phyloP scores from a whole-genome alignment of 805 yeast genomes.

The Lipomyces orientalis region DNA sequence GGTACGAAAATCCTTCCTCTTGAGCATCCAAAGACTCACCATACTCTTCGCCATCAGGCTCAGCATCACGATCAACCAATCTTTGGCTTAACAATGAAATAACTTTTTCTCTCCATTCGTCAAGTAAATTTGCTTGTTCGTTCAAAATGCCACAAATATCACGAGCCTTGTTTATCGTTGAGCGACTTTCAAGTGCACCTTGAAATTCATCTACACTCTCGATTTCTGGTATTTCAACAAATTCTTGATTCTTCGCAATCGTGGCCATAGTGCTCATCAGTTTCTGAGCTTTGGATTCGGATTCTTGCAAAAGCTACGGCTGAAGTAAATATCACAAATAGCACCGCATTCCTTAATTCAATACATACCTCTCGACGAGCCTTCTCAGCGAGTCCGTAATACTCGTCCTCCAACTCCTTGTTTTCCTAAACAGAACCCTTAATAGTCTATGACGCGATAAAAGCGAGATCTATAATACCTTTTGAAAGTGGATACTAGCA shows the following conservation, averaged over 20 bases:
- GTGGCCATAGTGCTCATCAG: slow-evolving; percentile 23
- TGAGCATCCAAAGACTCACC: slow-evolving; percentile 75
- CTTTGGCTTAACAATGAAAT: slow-evolving; percentile 54
- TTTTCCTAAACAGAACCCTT: slow-evolving; percentile 45
- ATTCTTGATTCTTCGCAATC: slow-evolving; percentile 31
- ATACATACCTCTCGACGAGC: slow-evolving; percentile 52
- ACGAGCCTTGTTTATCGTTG: slow-evolving; percentile 21
- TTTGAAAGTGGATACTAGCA: slow-evolving; percentile 74
- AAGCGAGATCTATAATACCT: slow-evolving; percentile 38
- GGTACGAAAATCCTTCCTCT: slow-evolving; percentile 57
- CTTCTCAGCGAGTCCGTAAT: slow-evolving; percentile 65
- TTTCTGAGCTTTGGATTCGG: slow-evolving; percentile 31
- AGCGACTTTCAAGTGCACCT: slow-evolving; percentile 37
- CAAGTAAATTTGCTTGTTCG: slow-evolving; percentile 57
- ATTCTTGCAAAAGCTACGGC: slow-evolving; percentile 38
- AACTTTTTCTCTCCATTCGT: slow-evolving; percentile 57
- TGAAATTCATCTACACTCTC: slow-evolving; percentile 28
- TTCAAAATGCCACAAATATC: slow-evolving; percentile 48
- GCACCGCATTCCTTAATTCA: slow-evolving; percentile 47
- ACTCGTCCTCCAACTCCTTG: slow-evolving; percentile 56
- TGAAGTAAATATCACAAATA: slow-evolving; percentile 41
- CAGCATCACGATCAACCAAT: slow-evolving; percentile 55
- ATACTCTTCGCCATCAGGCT: slow-evolving; percentile 78
- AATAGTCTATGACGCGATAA: slow-evolving; percentile 39
- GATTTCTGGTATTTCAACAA: slow-evolving; percentile 39